These are phyloP conservation scores for Arthrobotrys iridis DNA, from an alignment of 2,329 filamentous ascomycete species.

Conservation along the genomic window DNA sequence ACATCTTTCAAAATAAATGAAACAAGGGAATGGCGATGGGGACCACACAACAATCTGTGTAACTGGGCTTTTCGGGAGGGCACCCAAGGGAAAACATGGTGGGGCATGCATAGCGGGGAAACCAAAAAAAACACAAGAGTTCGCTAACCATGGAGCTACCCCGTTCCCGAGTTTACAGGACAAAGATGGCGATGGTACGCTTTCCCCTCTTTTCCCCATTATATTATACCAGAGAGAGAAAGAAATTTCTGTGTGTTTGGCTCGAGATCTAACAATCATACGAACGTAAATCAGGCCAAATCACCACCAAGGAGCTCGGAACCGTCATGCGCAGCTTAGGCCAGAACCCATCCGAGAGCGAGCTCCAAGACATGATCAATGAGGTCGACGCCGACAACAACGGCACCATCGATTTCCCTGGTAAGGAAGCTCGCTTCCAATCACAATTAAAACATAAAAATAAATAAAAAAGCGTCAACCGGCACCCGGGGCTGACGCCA, in stretches of 20 bases:
- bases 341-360: conserved; percentile 88
- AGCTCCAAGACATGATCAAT: conserved; percentile 94
- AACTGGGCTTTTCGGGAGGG: no score
- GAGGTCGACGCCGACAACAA: conserved; percentile 93
- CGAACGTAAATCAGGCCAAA: conserved; percentile 72
- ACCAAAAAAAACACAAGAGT: conserved; percentile 7
- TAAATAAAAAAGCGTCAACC: neutral
- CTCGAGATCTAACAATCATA: neutral
- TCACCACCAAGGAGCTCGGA: conserved; percentile 89
- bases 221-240: neutral
- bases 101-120: conserved; percentile 11
- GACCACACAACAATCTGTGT: no score
- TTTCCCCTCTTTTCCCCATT: conserved; percentile 18
- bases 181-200: conserved; percentile 87
- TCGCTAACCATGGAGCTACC: conserved; percentile 30
- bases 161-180: conserved; percentile 69
- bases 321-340: conserved; percentile 91
- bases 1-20: no score
- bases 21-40: no score
- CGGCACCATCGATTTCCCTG: conserved; percentile 89
- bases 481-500: conserved; percentile 26
- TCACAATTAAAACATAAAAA: neutral
- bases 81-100: neutral
- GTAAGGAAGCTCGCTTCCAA: conserved; percentile 65
- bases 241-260: neutral